A percentile compares a stretch with the other conserved stretches of the same genome.
phyloP scores from a whole-genome alignment of 441 rosid species.

The Aleurites moluccanus region DNA sequence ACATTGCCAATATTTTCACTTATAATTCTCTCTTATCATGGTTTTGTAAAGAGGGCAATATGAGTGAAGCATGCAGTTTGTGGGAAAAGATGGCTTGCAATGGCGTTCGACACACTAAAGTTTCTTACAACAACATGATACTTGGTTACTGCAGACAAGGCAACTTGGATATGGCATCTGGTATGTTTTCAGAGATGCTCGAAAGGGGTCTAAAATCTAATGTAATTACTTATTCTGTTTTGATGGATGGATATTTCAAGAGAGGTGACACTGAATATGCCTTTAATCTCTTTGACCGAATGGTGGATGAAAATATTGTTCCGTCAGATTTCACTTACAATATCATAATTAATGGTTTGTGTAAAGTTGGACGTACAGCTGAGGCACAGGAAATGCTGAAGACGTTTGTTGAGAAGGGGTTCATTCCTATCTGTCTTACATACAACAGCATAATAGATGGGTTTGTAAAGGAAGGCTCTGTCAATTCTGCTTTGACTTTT shows the following conservation, averaged over 20 bases:
- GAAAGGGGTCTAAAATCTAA: conserved; percentile 51
- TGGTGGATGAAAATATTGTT: conserved; percentile 44
- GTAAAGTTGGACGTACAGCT: conserved; percentile 53
- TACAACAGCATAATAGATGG: conserved; percentile 68
- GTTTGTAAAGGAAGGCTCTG: conserved; percentile 48
- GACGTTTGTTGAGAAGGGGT: conserved; percentile 40
- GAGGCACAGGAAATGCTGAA: conserved; percentile 51
- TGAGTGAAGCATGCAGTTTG: conserved; percentile 46
- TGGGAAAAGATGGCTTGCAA: conserved; percentile 55
- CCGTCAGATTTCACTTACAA: conserved; percentile 58
- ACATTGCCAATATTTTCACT: conserved; percentile 47
- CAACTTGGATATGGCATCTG: conserved; percentile 48
- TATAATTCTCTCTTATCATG: conserved; percentile 47
- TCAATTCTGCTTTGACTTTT: conserved; percentile 43
- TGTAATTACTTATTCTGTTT: conserved; percentile 51
- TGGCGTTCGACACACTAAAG: conserved; percentile 43
- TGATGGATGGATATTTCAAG: conserved; percentile 65
- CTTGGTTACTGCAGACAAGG: conserved; percentile 50
- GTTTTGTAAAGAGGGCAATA: conserved; percentile 48
- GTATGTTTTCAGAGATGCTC: conserved; percentile 39
- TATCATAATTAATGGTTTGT: conserved; percentile 55
- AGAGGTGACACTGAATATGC: conserved; percentile 44
- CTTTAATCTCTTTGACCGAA: conserved; percentile 45
- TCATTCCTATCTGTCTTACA: conserved; percentile 45
- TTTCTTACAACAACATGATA: conserved; percentile 65